Evolutionary conservation across 2,329 filamentous ascomycete genomes (phyloP).

Genomic region (Rutstroemia sp.): DNA sequence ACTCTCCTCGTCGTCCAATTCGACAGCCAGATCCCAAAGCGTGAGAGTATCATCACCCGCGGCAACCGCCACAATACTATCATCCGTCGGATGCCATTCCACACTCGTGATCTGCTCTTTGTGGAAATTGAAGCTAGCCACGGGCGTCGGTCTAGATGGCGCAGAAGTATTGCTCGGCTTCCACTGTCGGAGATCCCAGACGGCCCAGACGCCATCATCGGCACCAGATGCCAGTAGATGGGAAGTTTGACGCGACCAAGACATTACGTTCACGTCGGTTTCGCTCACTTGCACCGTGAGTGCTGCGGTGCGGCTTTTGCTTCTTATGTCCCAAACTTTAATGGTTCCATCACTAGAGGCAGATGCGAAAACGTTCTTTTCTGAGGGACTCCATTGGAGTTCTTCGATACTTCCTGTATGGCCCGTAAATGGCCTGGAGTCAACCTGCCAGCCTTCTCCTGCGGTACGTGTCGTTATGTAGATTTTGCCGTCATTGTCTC

Average conservation of each 20-base stretch:
- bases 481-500: slow-evolving; percentile 85
- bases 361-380: slow-evolving; percentile 89
- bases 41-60: slow-evolving; percentile 92
- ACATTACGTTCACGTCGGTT: slow-evolving; percentile 92
- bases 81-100: slow-evolving; percentile 96
- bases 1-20: slow-evolving; percentile 95
- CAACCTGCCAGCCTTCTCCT: slow-evolving; percentile 83
- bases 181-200: slow-evolving; percentile 96
- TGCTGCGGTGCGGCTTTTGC: slow-evolving; percentile 82
- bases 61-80: slow-evolving; percentile 89
- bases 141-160: slow-evolving; percentile 58
- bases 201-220: slow-evolving; percentile 88
- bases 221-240: slow-evolving; percentile 89
- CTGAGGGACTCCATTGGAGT: slow-evolving; percentile 91
- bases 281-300: slow-evolving; percentile 78
- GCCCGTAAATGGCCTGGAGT: slow-evolving; percentile 74
- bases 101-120: slow-evolving; percentile 93
- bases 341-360: slow-evolving; percentile 91
- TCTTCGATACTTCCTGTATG: slow-evolving; percentile 87
- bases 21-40: slow-evolving; percentile 92
- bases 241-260: slow-evolving; percentile 82
- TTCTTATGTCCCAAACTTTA: slow-evolving; percentile 91
- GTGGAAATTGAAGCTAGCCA: slow-evolving; percentile 94
- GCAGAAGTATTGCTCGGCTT: slow-evolving; percentile 52
- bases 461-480: slow-evolving; percentile 81